A percentile compares a stretch with the other conserved stretches of the same genome.
These are phyloP conservation scores for Aspergillus uvarum DNA, from an alignment of 2,329 filamentous ascomycete genomes.

Conservation along the genomic window DNA sequence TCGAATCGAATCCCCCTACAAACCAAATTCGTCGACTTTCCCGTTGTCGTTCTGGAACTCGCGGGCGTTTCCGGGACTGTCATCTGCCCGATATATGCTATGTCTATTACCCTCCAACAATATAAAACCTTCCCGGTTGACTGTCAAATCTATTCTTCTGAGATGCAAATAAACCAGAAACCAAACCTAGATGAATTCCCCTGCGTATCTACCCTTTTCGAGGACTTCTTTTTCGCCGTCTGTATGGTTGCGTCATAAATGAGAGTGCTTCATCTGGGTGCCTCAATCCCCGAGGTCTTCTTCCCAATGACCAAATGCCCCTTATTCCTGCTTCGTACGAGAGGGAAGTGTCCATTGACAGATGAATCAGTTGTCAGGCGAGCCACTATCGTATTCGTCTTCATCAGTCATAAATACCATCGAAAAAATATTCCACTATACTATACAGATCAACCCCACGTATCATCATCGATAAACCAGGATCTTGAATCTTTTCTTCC, in stretches of 20 bases:
- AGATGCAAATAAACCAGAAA: not conserved
- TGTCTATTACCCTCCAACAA: not conserved
- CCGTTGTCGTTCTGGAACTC: constrained; percentile 10
- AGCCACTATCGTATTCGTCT: not conserved
- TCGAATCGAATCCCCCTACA: not conserved
- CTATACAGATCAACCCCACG: not conserved
- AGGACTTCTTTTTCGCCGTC: no score
- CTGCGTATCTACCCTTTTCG: not conserved
- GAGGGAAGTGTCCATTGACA: no score
- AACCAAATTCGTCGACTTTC: not conserved
- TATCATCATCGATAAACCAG: no score
- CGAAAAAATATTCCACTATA: not conserved
- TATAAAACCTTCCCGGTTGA: not conserved
- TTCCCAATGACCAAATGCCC: no score
- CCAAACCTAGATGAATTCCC: not conserved
- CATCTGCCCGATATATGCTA: not conserved
- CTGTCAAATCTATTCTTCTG: not conserved
- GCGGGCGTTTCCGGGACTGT: constrained; percentile 14
- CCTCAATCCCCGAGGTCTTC: no score
- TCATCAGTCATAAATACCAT: not conserved
- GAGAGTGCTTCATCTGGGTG: no score
- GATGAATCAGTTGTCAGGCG: no score
- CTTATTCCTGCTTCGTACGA: no score
- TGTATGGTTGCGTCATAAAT: no score
- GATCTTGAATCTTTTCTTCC: no score